Conservation (phyloP, 2,329 filamentous ascomycete genomes). For the Huntiella abstrusa region DNA sequence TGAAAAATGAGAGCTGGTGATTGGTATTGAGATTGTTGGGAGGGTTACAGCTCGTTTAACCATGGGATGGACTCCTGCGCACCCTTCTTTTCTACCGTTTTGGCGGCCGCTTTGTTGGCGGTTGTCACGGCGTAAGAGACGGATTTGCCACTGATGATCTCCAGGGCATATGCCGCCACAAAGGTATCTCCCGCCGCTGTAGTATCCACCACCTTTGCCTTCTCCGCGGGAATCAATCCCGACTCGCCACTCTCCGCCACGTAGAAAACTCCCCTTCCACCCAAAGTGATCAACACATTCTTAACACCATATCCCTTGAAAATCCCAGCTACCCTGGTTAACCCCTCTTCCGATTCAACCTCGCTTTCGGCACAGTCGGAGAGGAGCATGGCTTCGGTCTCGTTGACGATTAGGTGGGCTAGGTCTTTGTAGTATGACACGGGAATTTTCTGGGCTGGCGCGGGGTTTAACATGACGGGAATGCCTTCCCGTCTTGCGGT, state of each 20-base stretch:
- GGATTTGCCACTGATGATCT: conserved; percentile 6
- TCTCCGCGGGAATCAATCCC: conserved; percentile 24
- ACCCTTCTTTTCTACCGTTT: conserved; percentile 10
- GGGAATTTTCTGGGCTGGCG: conserved; percentile 42
- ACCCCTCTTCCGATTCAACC: conserved; percentile 4
- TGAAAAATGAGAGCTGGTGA: neutral
- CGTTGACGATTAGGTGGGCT: conserved; percentile 53
- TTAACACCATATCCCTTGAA: conserved; percentile 42
- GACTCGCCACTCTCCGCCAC: conserved; percentile 23
- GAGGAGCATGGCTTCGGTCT: conserved; percentile 51
- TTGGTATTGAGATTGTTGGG: neutral
- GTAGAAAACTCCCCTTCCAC: conserved; percentile 38
- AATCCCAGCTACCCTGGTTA: conserved; percentile 14
- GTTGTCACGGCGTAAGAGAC: conserved; percentile 5
- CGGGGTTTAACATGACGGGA: conserved; percentile 51
- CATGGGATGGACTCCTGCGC: conserved; percentile 12
- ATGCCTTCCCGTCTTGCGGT: conserved; percentile 22
- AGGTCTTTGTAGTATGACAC: conserved; percentile 37
- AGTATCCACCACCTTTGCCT: conserved; percentile 48
- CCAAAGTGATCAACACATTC: conserved; percentile 49
- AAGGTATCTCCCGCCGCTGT: conserved; percentile 61
- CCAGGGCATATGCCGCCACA: conserved; percentile 44
- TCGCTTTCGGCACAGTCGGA: conserved; percentile 2
- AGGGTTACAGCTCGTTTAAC: conserved; percentile 8
- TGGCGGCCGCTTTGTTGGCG: conserved; percentile 10